Evolutionary conservation across 2,329 filamentous ascomycete genomes (phyloP).

Genomic region (Aspergillus pseudoviridinutans): DNA sequence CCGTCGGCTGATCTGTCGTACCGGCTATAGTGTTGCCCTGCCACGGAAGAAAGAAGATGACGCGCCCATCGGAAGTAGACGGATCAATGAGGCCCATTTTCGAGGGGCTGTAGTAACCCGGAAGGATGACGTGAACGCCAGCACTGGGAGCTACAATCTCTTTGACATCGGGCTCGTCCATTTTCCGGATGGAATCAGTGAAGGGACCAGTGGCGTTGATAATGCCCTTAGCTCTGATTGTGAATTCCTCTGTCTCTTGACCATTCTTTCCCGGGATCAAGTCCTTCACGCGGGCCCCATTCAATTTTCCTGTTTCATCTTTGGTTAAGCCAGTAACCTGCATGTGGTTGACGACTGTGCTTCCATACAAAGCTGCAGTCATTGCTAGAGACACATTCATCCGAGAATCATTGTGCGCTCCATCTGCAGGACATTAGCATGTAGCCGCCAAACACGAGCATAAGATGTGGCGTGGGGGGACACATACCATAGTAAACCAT

Average conservation of each 20-base stretch:
- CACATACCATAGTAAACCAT: slow-evolving; percentile 74
- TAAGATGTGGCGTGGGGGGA: not conserved
- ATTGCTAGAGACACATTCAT: slow-evolving; percentile 89
- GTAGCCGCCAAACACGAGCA: not conserved
- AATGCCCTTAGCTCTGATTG: slow-evolving; percentile 71
- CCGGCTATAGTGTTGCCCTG: slow-evolving; percentile 89
- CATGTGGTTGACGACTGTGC: slow-evolving; percentile 77
- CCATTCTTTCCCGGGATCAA: slow-evolving; percentile 64
- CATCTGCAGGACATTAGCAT: slow-evolving; percentile 51
- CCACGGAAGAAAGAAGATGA: slow-evolving; percentile 92
- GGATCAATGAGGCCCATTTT: slow-evolving; percentile 89
- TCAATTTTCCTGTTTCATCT: slow-evolving; percentile 67
- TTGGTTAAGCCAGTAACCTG: slow-evolving; percentile 76
- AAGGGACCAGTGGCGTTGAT: slow-evolving; percentile 90
- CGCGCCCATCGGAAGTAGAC: slow-evolving; percentile 78
- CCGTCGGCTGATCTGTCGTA: slow-evolving; percentile 75
- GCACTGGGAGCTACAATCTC: slow-evolving; percentile 83
- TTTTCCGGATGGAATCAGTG: slow-evolving; percentile 77
- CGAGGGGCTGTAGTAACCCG: slow-evolving; percentile 78
- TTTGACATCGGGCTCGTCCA: slow-evolving; percentile 68
- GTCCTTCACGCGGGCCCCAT: slow-evolving; percentile 70
- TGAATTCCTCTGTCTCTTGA: slow-evolving; percentile 59
- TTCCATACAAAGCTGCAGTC: slow-evolving; percentile 82
- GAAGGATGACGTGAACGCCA: slow-evolving; percentile 80
- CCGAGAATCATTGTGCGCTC: slow-evolving; percentile 84